Evolutionary conservation across 2,329 filamentous ascomycete species (phyloP).

Genomic region (Penicillium capsulatum): DNA sequence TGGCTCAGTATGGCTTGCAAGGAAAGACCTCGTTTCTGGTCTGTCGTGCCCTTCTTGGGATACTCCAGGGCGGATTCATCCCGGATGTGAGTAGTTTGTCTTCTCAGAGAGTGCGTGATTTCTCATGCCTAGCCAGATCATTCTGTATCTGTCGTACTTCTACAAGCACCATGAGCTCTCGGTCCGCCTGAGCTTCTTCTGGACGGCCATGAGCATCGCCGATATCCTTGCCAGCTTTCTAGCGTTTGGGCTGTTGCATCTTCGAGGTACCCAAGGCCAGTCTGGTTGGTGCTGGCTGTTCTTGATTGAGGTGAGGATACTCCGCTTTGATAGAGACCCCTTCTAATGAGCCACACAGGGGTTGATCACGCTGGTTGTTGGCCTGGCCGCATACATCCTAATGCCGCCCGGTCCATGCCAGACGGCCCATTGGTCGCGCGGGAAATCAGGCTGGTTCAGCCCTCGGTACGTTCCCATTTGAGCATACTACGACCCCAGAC

Average conservation of each 20-base stretch:
- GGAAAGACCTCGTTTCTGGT: conserved; percentile 39
- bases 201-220: conserved; percentile 35
- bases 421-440: conserved; percentile 50
- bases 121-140: conserved; percentile 10
- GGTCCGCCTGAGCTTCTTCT: conserved; percentile 33
- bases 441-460: conserved; percentile 49
- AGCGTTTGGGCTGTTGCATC: conserved; percentile 39
- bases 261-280: conserved; percentile 30
- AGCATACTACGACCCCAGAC: no score
- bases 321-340: conserved; percentile 11
- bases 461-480: no score
- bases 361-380: conserved; percentile 41
- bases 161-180: conserved; percentile 66
- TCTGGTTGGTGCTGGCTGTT: conserved; percentile 38
- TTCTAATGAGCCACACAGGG: conserved; percentile 1
- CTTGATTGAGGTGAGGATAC: conserved; percentile 27
- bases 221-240: conserved; percentile 44
- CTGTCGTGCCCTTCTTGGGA: conserved; percentile 40
- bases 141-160: conserved; percentile 63
- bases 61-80: conserved; percentile 53
- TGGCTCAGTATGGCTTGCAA: conserved; percentile 43
- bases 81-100: no score
- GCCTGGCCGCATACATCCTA: conserved; percentile 41
- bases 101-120: no score
- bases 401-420: conserved; percentile 38